These are phyloP conservation scores for Fraxinus ornus DNA, from an alignment of 305 asterid genomes.

Conservation along the genomic window DNA sequence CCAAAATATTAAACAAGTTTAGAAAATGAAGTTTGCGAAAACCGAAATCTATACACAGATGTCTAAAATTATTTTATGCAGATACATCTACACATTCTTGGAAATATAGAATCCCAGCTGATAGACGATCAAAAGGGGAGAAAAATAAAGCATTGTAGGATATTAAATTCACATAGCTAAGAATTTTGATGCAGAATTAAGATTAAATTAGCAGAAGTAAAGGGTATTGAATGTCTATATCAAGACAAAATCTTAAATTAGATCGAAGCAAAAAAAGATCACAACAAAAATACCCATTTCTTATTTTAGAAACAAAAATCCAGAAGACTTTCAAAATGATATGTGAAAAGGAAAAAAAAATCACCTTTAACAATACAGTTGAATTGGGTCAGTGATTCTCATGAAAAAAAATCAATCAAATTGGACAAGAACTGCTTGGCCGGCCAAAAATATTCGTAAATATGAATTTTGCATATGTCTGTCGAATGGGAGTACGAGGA, in stretches of 20 bases:
- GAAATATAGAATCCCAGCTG: not conserved
- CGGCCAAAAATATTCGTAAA: not conserved
- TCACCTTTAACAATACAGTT: not conserved
- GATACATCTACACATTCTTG: not conserved
- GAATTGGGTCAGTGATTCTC: not conserved
- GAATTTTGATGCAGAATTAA: not conserved
- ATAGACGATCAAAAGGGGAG: not conserved
- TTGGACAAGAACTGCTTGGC: not conserved
- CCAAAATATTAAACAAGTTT: not conserved
- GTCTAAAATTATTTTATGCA: not conserved
- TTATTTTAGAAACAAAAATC: not conserved
- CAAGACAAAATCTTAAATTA: not conserved
- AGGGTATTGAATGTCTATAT: not conserved
- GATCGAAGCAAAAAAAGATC: not conserved
- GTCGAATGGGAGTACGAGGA: not conserved
- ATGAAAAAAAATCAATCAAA: not conserved
- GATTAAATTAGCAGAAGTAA: not conserved
- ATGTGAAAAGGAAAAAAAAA: not conserved
- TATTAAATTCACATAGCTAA: not conserved
- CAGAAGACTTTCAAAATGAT: not conserved
- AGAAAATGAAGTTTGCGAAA: not conserved
- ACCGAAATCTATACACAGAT: not conserved
- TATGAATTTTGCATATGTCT: not conserved
- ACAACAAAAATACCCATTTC: not conserved
- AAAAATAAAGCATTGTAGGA: not conserved